Base-by-base conservation (phyloP, 2,329 filamentous ascomycete genomes). In the Xylaria sp. region DNA sequence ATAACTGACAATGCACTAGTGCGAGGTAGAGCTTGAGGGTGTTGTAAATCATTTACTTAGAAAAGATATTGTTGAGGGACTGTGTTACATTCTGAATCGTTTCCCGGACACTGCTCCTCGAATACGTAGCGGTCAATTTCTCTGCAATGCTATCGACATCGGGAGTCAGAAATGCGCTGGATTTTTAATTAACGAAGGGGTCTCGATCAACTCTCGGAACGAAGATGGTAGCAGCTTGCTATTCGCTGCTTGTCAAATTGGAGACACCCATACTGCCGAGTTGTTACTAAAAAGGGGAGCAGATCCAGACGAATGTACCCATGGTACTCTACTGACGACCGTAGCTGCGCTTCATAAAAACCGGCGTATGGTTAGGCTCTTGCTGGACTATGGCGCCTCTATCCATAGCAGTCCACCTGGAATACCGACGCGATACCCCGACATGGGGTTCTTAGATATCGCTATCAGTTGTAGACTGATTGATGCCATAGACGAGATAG, bases 341-440 rank as follows among this genome's bases (percentile, higher is more conserved):
- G 4, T 58, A 15, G 59, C 71, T 39, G 34, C 70, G 23, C 7
- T 60, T 39, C 15, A 32, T 10, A 32, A 25, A 4, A 13, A 68
- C 4, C 1, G 9, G n/a, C 20, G 5, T 5, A 69, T 71, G 55
- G 30, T 73, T 18, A 5, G 30, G 1, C 32, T 72, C 12, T 53
- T 75, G 9, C 25, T 75, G 10, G 63, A 74, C 23, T 53, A 70
- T 59, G 73, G 73, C 8, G 70, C 66, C 15, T 52, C 45, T 36
- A 70, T 73, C 53, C 70, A 73, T 57, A 57, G 20, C 3, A 34
- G 20, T 41, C 70, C 61, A 4, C 20, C 63, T 1, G 34, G 50
- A n/a, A 46, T 23, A 6, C 10, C 12, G 2, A 30, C 48, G 6
- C 12, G 13, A 41, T 18, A 25, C 2, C 39, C 30, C 5, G 13